Conservation (phyloP, 495 filamentous ascomycete genomes). For the Bacidia rubella region DNA sequence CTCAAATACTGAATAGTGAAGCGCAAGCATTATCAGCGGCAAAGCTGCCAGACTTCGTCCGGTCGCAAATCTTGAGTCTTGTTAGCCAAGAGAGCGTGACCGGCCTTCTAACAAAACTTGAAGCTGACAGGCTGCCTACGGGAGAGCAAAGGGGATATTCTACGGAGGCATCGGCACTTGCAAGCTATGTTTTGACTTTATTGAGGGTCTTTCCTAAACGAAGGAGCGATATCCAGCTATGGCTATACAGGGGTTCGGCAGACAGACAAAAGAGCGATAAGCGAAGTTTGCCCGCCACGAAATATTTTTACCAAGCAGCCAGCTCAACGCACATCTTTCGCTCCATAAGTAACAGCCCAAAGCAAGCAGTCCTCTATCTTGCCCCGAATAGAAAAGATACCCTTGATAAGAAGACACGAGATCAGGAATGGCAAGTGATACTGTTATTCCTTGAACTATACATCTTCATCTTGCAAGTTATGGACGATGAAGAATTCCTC, state of each 20-base stretch:
- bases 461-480: constrained; percentile 77
- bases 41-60: constrained; percentile 43
- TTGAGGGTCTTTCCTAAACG: constrained; percentile 72
- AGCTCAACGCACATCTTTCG: constrained; percentile 52
- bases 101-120: constrained; percentile 37
- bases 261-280: constrained; percentile 21
- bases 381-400: background rate
- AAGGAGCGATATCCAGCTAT: constrained; percentile 89
- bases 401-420: constrained; percentile 22
- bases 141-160: constrained; percentile 13
- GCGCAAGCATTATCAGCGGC: constrained; percentile 8
- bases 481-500: constrained; percentile 68
- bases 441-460: constrained; percentile 90
- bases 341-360: constrained; percentile 45
- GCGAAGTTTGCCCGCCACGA: constrained; percentile 50
- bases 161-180: constrained; percentile 58
- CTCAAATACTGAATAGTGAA: constrained; percentile 18
- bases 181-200: constrained; percentile 76
- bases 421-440: constrained; percentile 77
- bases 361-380: background rate
- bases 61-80: constrained; percentile 45
- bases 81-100: constrained; percentile 53
- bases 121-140: constrained; percentile 20
- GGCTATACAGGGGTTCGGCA: constrained; percentile 73
- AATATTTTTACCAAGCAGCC: constrained; percentile 79